Evolutionary conservation across 208 protist species (phyloP).

Genomic region (Naegleria gruberi): DNA sequence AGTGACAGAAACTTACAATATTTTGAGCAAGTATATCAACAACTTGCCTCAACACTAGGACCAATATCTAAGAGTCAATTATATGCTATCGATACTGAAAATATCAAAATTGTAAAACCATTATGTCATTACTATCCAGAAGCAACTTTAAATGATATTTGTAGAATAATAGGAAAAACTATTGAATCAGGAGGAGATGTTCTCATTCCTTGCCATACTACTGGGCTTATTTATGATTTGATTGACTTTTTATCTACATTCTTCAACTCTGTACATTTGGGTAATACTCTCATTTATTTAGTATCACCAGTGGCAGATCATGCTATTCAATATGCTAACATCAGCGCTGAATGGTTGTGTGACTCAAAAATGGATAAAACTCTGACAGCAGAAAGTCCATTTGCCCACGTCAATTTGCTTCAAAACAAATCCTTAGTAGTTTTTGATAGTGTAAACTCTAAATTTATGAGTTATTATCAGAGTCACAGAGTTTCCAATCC

Average conservation of each 20-base stretch:
- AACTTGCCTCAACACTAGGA: not conserved
- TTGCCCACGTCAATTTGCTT: not conserved
- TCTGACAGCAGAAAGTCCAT: not conserved
- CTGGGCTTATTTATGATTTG: constrained; percentile 9
- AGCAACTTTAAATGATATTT: not conserved
- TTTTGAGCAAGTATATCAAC: not conserved
- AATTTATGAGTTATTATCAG: not conserved
- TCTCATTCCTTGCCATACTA: not conserved
- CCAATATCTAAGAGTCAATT: not conserved
- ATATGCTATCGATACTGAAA: not conserved
- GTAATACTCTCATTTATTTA: not conserved
- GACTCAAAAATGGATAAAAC: not conserved
- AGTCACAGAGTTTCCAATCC: not conserved
- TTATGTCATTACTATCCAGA: not conserved
- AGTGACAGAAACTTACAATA: not conserved
- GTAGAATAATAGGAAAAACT: not conserved
- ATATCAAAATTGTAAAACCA: not conserved
- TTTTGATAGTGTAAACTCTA: not conserved
- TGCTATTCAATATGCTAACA: not conserved
- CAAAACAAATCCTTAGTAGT: not conserved
- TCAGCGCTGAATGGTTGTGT: constrained; percentile 15
- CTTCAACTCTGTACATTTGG: not conserved
- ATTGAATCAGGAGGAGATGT: not conserved
- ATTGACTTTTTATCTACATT: not conserved
- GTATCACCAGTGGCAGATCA: not conserved